phyloP scores from a whole-genome alignment of 139 green algal genomes.

The Auxenochlorella protothecoides region DNA sequence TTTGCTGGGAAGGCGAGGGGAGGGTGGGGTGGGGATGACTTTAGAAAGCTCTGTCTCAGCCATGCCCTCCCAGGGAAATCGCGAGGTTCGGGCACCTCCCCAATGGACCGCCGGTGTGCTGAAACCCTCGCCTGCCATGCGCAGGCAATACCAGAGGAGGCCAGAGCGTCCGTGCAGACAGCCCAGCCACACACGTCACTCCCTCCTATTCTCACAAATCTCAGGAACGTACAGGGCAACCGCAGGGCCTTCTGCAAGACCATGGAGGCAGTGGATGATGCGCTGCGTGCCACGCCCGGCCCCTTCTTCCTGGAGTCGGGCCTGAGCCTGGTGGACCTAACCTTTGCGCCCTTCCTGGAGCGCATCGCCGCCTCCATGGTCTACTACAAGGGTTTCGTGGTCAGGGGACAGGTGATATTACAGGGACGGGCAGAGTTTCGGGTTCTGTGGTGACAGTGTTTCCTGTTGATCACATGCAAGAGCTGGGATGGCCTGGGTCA shows the following conservation, averaged over 20 bases:
- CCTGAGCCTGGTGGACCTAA: constrained; percentile 67
- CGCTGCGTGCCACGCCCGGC: constrained; percentile 26
- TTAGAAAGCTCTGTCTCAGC: neutral
- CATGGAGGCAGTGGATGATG: constrained; percentile 53
- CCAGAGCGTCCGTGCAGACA: no score
- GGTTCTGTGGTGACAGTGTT: no score
- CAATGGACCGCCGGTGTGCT: no score
- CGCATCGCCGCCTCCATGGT: constrained; percentile 61
- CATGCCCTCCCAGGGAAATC: no score
- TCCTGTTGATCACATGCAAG: no score
- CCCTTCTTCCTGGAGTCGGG: constrained; percentile 78
- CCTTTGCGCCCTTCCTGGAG: constrained; percentile 89
- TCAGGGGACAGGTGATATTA: constrained; percentile 38
- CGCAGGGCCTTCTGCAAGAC: constrained; percentile 37
- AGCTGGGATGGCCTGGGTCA: no score
- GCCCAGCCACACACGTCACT: no score
- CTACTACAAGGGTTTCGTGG: constrained; percentile 88
- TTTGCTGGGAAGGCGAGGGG: neutral
- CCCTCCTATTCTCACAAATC: no score
- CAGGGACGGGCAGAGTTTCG: no score
- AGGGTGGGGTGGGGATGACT: neutral
- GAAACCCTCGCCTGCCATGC: no score
- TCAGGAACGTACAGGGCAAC: constrained; percentile 25
- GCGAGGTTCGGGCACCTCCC: no score
- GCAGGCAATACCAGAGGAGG: no score